A percentile compares a stretch with the other conserved stretches of the same genome.
These are phyloP conservation scores for Lyophyllum semitale DNA, from an alignment of 768 basidiomycete species.

Conservation along the genomic window DNA sequence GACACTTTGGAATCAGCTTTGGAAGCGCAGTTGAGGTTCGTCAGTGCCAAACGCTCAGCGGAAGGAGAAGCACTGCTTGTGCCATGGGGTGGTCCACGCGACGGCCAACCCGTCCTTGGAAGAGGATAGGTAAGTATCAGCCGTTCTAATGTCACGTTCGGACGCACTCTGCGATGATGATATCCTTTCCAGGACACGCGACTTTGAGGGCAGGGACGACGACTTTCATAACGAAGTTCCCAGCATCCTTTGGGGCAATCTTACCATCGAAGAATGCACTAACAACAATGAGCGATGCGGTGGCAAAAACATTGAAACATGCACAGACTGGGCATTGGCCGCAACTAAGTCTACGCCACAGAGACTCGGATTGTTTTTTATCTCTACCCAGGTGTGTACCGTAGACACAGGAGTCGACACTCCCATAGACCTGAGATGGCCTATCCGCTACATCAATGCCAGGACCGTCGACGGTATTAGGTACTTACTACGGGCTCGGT, in stretches of 20 bases:
- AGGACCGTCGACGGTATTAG: neutral
- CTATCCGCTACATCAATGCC: conserved; percentile 11
- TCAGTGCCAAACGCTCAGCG: conserved; percentile 10
- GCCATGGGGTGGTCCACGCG: conserved; percentile 12
- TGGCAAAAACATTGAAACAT: neutral
- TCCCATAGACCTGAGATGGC: conserved; percentile 28
- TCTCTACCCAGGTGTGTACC: conserved; percentile 35
- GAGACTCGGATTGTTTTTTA: conserved; percentile 29
- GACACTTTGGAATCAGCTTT: conserved; percentile 8
- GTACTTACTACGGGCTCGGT: conserved; percentile 31
- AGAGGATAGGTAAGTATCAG: neutral
- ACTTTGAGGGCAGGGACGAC: conserved; percentile 14
- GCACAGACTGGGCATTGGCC: conserved; percentile 40
- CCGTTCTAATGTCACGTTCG: neutral
- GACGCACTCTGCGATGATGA: conserved; percentile 17
- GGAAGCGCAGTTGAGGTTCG: conserved; percentile 16
- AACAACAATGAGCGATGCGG: neutral
- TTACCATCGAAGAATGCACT: conserved; percentile 8
- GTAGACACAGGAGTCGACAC: conserved; percentile 36
- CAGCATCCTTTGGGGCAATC: conserved; percentile 7
- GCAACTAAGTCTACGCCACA: conserved; percentile 38
- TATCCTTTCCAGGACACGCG: conserved; percentile 16
- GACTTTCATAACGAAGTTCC: conserved; percentile 10
- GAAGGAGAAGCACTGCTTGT: neutral
- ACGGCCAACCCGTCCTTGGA: conserved; percentile 19